phyloP scores from a whole-genome alignment of 306 rosid species.

The Cicer chorassanicum region DNA sequence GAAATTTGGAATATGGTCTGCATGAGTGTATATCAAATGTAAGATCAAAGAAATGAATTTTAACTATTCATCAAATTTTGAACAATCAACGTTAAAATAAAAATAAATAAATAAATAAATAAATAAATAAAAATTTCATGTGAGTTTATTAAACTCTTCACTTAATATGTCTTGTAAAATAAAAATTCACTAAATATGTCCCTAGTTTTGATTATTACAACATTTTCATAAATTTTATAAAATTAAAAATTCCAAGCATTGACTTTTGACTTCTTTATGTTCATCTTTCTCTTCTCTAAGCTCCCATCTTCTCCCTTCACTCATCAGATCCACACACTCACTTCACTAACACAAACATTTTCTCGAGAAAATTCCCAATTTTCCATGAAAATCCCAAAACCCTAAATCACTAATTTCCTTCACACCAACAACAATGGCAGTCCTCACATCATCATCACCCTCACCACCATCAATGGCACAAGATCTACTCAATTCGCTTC shows the following conservation, averaged over 20 bases:
- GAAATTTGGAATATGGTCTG: not conserved
- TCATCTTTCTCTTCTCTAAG: not conserved
- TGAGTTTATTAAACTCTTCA: too few species aligned
- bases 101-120: too few species aligned
- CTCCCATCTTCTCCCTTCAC: not conserved
- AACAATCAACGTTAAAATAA: too few species aligned
- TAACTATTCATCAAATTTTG: too few species aligned
- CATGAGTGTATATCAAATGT: too few species aligned
- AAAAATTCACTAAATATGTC: too few species aligned
- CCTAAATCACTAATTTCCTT: not conserved
- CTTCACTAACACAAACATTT: not conserved
- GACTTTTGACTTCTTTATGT: not conserved
- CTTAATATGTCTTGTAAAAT: too few species aligned
- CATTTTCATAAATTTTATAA: too few species aligned
- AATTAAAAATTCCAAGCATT: not conserved
- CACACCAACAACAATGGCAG: conserved; percentile 34
- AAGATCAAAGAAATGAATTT: too few species aligned
- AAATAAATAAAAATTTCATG: too few species aligned
- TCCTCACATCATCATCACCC: conserved; percentile 40
- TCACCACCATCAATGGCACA: conserved; percentile 41
- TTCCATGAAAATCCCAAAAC: conserved; percentile 44
- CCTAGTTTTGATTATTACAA: too few species aligned
- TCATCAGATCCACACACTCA: conserved; percentile 39
- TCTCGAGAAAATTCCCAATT: conserved; percentile 34
- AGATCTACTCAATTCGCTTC: conserved; percentile 55